These are phyloP conservation scores for Kuraishia cidri DNA, from an alignment of 805 yeast species.

Conservation along the genomic window DNA sequence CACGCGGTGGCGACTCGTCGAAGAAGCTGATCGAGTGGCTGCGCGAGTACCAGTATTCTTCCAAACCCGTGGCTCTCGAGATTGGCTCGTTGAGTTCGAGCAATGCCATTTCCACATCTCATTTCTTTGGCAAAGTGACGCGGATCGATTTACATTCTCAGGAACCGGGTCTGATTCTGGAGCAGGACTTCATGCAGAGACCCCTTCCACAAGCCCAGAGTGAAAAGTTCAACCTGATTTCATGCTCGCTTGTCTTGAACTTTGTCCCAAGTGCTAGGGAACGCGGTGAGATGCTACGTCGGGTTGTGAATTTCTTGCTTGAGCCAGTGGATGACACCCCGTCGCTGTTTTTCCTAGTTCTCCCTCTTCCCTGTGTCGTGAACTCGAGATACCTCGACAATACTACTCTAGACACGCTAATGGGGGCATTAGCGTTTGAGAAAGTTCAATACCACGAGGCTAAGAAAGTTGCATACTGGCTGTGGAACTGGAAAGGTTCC, in stretches of 20 bases:
- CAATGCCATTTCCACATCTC: slow-evolving; percentile 58
- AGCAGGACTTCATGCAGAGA: slow-evolving; percentile 82
- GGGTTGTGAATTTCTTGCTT: slow-evolving; percentile 49
- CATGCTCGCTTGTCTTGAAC: slow-evolving; percentile 82
- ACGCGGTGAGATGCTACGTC: slow-evolving; percentile 71
- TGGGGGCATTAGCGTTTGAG: slow-evolving; percentile 53
- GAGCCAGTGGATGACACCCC: slow-evolving; percentile 13
- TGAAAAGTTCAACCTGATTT: slow-evolving; percentile 55
- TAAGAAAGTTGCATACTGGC: slow-evolving; percentile 66
- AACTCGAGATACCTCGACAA: slow-evolving; percentile 75
- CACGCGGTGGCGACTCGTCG: slow-evolving; percentile 90
- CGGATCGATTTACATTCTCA: slow-evolving; percentile 80
- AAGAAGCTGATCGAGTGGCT: slow-evolving; percentile 73
- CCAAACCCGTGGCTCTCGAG: slow-evolving; percentile 47
- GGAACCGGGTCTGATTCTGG: slow-evolving; percentile 48
- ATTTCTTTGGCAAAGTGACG: slow-evolving; percentile 38
- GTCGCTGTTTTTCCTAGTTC: slow-evolving; percentile 59
- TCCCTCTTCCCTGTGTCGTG: slow-evolving; percentile 79
- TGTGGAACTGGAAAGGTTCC: slow-evolving; percentile 40
- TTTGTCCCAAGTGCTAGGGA: slow-evolving; percentile 68
- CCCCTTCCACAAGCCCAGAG: slow-evolving; percentile 39
- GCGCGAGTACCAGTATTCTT: slow-evolving; percentile 17
- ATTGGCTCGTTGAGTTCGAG: slow-evolving; percentile 72
- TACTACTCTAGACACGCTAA: slow-evolving; percentile 29
- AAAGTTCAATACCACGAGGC: slow-evolving; percentile 43